These are phyloP conservation scores for Linanthus parryae DNA, from an alignment of 148 eudicot species.

Conservation along the genomic window DNA sequence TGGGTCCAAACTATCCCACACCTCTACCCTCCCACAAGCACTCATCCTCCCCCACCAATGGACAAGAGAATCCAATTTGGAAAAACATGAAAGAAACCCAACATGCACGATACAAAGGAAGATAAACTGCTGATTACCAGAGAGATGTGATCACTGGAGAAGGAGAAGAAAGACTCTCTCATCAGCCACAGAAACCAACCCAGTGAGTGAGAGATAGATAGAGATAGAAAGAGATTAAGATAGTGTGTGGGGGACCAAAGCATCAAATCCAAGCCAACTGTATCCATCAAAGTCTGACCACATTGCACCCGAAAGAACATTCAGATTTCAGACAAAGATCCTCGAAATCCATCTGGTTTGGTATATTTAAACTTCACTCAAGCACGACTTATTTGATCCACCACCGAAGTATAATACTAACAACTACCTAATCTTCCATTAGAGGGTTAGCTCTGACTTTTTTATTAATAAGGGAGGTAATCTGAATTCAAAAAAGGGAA, in stretches of 20 bases:
- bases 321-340: too few relatives aligned
- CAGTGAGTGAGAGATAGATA: neutral
- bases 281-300: conserved; percentile 21
- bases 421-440: too few relatives aligned
- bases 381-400: too few relatives aligned
- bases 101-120: conserved; percentile 13
- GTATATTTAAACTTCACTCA: too few relatives aligned
- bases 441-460: too few relatives aligned
- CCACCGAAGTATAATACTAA: too few relatives aligned
- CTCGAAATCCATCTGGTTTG: too few relatives aligned
- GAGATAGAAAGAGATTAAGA: conserved; percentile 3
- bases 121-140: neutral
- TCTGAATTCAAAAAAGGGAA: too few relatives aligned
- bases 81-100: conserved; percentile 20
- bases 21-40: neutral
- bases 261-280: conserved; percentile 16
- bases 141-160: neutral
- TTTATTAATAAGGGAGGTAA: too few relatives aligned
- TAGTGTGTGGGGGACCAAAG: conserved; percentile 19
- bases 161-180: neutral
- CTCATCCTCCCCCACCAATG: conserved; percentile 3
- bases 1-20: conserved; percentile 2
- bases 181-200: neutral
- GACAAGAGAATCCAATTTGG: conserved; percentile 16
- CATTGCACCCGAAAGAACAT: conserved; percentile 18